phyloP scores from a whole-genome alignment of 306 rosid species.

The Luffa acutangula region DNA sequence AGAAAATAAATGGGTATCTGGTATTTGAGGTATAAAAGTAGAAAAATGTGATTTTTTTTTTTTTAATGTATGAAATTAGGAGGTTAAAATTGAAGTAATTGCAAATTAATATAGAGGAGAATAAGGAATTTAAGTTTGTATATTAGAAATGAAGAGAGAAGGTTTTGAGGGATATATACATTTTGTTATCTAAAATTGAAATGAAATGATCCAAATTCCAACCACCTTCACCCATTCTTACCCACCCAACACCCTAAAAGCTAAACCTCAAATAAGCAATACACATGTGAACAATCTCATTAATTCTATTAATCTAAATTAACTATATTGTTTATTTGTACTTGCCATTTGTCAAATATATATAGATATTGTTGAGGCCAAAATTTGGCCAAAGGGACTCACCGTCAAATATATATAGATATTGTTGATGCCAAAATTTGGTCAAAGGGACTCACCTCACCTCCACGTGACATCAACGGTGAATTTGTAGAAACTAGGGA shows the following conservation, averaged over 20 bases:
- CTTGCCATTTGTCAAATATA: background rate
- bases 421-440: too few relatives aligned
- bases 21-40: background rate
- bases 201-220: background rate
- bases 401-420: too few relatives aligned
- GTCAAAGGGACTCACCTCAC: too few relatives aligned
- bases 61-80: too few relatives aligned
- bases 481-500: too few relatives aligned
- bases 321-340: conserved; percentile 6
- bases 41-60: too few relatives aligned
- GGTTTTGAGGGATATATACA: background rate
- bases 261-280: background rate
- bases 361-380: too few relatives aligned
- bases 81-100: too few relatives aligned
- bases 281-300: background rate
- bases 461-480: too few relatives aligned
- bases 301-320: background rate
- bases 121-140: too few relatives aligned
- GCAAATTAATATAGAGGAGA: too few relatives aligned
- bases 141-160: background rate
- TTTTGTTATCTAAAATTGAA: background rate
- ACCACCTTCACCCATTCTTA: conserved; percentile 64
- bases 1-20: background rate
- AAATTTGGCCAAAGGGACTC: too few relatives aligned
- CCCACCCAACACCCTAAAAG: conserved; percentile 34